Percentiles rank a stretch among this genome's conserved stretches.
Evolutionary conservation across 805 yeast species (phyloP).

Genomic region (Cyberlindnera maritima): DNA sequence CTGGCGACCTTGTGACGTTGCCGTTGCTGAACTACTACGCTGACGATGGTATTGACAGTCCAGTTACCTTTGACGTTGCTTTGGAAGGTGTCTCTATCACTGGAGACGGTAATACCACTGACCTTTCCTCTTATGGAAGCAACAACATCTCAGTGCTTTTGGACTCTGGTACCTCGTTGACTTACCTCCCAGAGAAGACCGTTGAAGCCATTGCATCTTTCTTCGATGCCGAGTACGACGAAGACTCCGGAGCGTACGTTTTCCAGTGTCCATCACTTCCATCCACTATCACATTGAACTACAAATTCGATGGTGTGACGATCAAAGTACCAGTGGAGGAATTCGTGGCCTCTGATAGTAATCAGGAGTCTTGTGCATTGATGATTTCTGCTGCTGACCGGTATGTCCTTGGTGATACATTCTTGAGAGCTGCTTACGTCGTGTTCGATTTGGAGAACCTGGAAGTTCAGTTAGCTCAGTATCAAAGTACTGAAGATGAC

Average conservation of each 20-base stretch:
- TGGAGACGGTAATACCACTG: neutral
- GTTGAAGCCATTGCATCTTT: conserved; percentile 24
- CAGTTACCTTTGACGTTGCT: neutral
- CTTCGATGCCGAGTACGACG: conserved; percentile 31
- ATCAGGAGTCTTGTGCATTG: conserved; percentile 2
- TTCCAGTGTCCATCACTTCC: neutral
- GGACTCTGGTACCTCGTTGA: conserved; percentile 61
- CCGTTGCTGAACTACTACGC: no score
- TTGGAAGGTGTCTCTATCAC: neutral
- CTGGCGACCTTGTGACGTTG: conserved; percentile 44
- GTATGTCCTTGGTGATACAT: conserved; percentile 62
- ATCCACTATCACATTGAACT: neutral
- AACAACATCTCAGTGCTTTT: conserved; percentile 37
- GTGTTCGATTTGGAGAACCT: conserved; percentile 63
- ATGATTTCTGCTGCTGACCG: conserved; percentile 24
- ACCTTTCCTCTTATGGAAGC: neutral
- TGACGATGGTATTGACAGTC: conserved; percentile 14
- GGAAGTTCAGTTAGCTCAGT: conserved; percentile 48
- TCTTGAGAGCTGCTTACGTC: conserved; percentile 62
- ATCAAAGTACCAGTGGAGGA: conserved; percentile 4
- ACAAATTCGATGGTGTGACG: conserved; percentile 2
- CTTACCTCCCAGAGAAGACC: conserved; percentile 36
- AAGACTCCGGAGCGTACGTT: neutral
- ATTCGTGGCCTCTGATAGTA: neutral
- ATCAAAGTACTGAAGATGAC: no score